Base-by-base conservation (phyloP, 2,329 filamentous ascomycete species). In the Periconia digitata region DNA sequence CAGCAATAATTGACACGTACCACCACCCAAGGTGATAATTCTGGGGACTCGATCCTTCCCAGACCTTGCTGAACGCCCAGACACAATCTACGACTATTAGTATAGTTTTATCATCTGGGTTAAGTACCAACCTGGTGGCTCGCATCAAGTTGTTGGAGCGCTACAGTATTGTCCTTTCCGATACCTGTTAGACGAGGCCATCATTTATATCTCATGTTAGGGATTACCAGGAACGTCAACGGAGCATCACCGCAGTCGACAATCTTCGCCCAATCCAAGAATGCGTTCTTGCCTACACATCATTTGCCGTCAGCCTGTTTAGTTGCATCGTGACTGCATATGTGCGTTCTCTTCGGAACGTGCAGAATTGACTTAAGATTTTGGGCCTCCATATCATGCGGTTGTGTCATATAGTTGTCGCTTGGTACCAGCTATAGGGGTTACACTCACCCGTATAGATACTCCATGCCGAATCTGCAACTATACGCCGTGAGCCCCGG, bases 231-330 rank as follows among this genome's bases (percentile, higher is more conserved):
- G 48, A 75, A 75, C 0, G 76, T 79, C 50, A 79, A 57, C 2
- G 79, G 79, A 5, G 74, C 79, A 62, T 82, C 78, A 27, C 79
- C 79, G 50, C 79, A 82, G 51, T 83, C 80, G 3, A 82, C 73
- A 3, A 81, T 72, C 49, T 74, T 78, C 0, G 78, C 76, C 73
- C 79, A 80, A 46, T 74, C 69, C 18, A 67, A 51, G 45, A 78
- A 75, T 4, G 69, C 59, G 49, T 79, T 79, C 8, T 70, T 53
- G n/a, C 66, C 67, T 71, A 39, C 13, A 8, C 16, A 32, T 10
- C 3, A 3, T 32, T 12, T 4, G 4, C 10, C 4, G 10, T 32
- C 27, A 32, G 27, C 3, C 27, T 32, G 24, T 12, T 32, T 32
- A 36, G 6, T 15, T 38, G 16, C 17, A 20, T 16, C 21, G 17